These are phyloP conservation scores for Fusarium lyarnte DNA, from an alignment of 2,329 filamentous ascomycete genomes.

Conservation along the genomic window DNA sequence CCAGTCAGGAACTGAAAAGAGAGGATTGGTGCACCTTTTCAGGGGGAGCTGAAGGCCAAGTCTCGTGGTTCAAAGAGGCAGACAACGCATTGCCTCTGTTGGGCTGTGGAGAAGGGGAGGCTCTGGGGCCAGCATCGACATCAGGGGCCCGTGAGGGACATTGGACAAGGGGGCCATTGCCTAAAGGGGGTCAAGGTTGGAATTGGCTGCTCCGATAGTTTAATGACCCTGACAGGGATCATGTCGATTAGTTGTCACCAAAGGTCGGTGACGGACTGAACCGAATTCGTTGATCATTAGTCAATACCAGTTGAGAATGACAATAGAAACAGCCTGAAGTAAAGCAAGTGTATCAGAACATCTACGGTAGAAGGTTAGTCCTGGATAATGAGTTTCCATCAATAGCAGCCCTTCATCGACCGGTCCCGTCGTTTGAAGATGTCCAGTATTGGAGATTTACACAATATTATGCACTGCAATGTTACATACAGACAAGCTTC, in stretches of 20 bases:
- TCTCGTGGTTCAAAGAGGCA: slow-evolving; percentile 4
- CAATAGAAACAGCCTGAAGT: background rate
- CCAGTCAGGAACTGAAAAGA: slow-evolving; percentile 16
- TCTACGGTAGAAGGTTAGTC: background rate
- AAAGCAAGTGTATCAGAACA: background rate
- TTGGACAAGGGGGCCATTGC: slow-evolving; percentile 32
- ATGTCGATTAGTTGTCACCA: slow-evolving; percentile 14
- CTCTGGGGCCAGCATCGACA: slow-evolving; percentile 2
- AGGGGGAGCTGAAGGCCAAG: slow-evolving; percentile 7
- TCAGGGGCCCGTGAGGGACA: slow-evolving; percentile 5
- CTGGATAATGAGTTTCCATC: slow-evolving; percentile 9
- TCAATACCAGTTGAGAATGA: background rate
- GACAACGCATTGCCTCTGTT: slow-evolving; percentile 10
- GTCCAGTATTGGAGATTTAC: background rate
- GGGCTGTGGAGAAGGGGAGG: slow-evolving; percentile 6
- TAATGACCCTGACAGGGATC: slow-evolving; percentile 46
- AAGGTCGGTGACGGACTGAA: slow-evolving; percentile 4
- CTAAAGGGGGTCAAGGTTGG: slow-evolving; percentile 45
- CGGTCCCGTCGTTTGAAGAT: background rate
- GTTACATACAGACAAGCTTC: slow-evolving; percentile 12
- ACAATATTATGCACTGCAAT: background rate
- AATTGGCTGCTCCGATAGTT: slow-evolving; percentile 49
- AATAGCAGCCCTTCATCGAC: background rate
- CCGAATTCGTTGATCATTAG: background rate
- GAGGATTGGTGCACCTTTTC: slow-evolving; percentile 25